A percentile compares a stretch with the other conserved stretches of the same genome.
phyloP scores from a whole-genome alignment of 805 yeast species.

The Sungouiozyma ichnusensis region DNA sequence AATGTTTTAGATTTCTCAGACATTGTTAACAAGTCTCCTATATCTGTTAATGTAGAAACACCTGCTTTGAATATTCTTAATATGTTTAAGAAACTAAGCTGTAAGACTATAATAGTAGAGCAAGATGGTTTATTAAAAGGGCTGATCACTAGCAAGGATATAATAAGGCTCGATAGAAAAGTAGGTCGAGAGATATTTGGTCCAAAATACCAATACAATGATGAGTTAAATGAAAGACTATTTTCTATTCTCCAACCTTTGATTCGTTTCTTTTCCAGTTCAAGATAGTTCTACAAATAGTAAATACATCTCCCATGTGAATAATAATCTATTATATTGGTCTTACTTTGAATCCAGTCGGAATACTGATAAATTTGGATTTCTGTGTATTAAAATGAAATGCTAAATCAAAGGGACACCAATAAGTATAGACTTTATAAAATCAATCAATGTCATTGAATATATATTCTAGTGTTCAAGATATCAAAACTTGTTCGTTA shows the following conservation, averaged over 20 bases:
- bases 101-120: slow-evolving; percentile 59
- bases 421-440: too few species aligned
- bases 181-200: slow-evolving; percentile 23
- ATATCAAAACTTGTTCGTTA: too few species aligned
- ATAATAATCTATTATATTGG: background rate
- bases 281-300: background rate
- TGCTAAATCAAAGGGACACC: too few species aligned
- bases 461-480: too few species aligned
- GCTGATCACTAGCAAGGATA: slow-evolving; percentile 74
- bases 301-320: background rate
- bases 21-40: slow-evolving; percentile 42
- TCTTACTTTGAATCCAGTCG: background rate
- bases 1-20: slow-evolving; percentile 12
- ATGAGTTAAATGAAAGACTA: slow-evolving; percentile 14
- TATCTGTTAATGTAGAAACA: slow-evolving; percentile 43
- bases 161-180: slow-evolving; percentile 48
- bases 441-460: too few species aligned
- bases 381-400: too few species aligned
- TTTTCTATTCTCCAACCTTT: slow-evolving; percentile 16
- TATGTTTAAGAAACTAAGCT: slow-evolving; percentile 70
- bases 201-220: slow-evolving; percentile 17
- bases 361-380: too few species aligned
- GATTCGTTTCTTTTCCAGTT: slow-evolving; percentile 6
- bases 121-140: slow-evolving; percentile 57
- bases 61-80: slow-evolving; percentile 54